Evolutionary conservation across 805 yeast genomes (phyloP).

Genomic region (Spathaspora sp.): DNA sequence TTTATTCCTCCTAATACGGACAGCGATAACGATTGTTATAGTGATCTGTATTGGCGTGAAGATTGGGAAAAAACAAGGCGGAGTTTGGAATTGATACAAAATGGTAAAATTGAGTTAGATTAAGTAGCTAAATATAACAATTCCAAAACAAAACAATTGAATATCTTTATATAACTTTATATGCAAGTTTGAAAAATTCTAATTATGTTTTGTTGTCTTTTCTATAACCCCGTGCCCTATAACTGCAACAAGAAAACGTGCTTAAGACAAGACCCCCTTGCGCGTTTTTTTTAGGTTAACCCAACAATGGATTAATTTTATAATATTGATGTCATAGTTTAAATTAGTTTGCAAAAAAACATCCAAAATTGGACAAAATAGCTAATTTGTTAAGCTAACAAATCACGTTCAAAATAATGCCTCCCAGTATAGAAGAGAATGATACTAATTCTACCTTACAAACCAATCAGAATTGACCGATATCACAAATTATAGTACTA

Average conservation of each 20-base stretch:
- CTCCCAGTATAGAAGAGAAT: not conserved
- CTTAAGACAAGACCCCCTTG: not conserved
- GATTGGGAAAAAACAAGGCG: slow-evolving; percentile 46
- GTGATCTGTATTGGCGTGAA: slow-evolving; percentile 50
- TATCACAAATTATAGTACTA: not conserved
- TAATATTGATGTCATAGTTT: not conserved
- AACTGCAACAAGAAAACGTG: not conserved
- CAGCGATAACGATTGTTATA: slow-evolving; percentile 31
- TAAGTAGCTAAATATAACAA: not conserved
- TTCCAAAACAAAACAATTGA: not conserved
- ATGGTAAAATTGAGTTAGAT: slow-evolving; percentile 3
- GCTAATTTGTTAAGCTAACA: too few species aligned
- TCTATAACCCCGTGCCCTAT: not conserved
- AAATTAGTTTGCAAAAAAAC: not conserved
- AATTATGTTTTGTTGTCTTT: not conserved
- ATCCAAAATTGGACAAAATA: not conserved
- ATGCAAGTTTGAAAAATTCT: not conserved
- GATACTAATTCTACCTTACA: too few species aligned
- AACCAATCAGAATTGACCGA: not conserved
- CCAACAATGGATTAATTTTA: not conserved
- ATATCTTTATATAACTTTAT: too few species aligned
- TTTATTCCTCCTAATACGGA: slow-evolving; percentile 57
- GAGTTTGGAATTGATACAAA: slow-evolving; percentile 16
- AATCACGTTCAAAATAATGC: not conserved
- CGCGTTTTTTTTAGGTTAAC: not conserved